Percentiles rank a stretch among this genome's conserved stretches.
These are phyloP conservation scores for Silene noctiflora DNA, from an alignment of 179 eudicot species.

Conservation along the genomic window DNA sequence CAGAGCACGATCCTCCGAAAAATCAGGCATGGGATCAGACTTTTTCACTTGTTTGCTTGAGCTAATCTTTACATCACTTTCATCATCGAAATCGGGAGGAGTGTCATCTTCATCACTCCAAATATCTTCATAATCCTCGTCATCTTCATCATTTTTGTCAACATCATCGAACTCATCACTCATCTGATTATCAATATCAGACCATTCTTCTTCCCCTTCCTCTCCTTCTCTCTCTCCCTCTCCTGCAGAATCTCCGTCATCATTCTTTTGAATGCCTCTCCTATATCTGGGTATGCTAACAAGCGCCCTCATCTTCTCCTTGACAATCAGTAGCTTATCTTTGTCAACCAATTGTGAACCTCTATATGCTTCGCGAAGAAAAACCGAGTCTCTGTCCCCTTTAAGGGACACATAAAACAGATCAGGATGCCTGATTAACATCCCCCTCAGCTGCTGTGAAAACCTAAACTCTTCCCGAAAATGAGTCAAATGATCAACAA, in stretches of 20 bases:
- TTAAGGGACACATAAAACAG: slow-evolving; percentile 92
- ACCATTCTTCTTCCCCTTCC: slow-evolving; percentile 56
- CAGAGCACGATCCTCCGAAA: slow-evolving; percentile 48
- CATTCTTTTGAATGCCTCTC: slow-evolving; percentile 39
- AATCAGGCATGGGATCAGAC: slow-evolving; percentile 29
- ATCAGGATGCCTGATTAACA: slow-evolving; percentile 97
- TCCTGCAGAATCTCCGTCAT: slow-evolving; percentile 29
- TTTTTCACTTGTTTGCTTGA: slow-evolving; percentile 34
- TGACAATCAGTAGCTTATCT: slow-evolving; percentile 62
- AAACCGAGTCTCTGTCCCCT: slow-evolving; percentile 92
- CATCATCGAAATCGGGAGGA: slow-evolving; percentile 79
- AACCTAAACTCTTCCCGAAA: slow-evolving; percentile 93
- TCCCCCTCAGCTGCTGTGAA: slow-evolving; percentile 92
- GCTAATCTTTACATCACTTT: slow-evolving; percentile 39
- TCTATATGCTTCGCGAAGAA: slow-evolving; percentile 86
- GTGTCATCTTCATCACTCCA: slow-evolving; percentile 67
- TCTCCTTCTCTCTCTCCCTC: slow-evolving; percentile 39
- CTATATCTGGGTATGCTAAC: slow-evolving; percentile 58
- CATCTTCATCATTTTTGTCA: slow-evolving; percentile 28
- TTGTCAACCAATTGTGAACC: slow-evolving; percentile 84
- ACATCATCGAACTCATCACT: slow-evolving; percentile 44
- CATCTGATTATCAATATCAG: slow-evolving; percentile 58
- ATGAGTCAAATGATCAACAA: slow-evolving; percentile 93
- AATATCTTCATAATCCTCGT: slow-evolving; percentile 48
- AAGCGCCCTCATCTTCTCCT: slow-evolving; percentile 90